A percentile compares a stretch with the other conserved stretches of the same genome.
These are phyloP conservation scores for Neodidymelliopsis sp. DNA, from an alignment of 2,329 filamentous ascomycete genomes.

Conservation along the genomic window DNA sequence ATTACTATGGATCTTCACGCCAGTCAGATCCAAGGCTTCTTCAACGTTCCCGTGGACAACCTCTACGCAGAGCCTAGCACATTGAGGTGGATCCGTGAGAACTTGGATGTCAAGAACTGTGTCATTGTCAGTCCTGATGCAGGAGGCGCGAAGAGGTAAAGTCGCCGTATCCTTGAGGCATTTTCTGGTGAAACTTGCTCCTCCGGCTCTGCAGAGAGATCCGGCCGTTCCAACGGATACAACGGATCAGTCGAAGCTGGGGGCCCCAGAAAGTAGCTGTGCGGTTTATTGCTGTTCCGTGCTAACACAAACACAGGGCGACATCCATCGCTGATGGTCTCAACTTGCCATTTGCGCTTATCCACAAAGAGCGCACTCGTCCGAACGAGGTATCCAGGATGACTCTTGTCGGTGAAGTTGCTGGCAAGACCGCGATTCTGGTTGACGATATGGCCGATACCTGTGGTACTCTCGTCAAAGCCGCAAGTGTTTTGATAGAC, in stretches of 20 bases:
- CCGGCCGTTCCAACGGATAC: not conserved
- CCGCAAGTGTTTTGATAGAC: conserved; percentile 81
- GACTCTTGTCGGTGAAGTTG: conserved; percentile 94
- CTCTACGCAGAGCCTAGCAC: conserved; percentile 94
- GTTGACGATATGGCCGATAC: conserved; percentile 99
- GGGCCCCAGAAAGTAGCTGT: not conserved
- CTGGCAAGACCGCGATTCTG: conserved; percentile 90
- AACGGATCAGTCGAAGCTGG: not conserved
- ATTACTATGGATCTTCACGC: conserved; percentile 98
- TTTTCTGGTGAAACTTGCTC: conserved; percentile 1
- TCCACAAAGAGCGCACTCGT: conserved; percentile 95
- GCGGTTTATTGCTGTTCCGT: conserved; percentile 1
- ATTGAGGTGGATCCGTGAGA: conserved; percentile 88
- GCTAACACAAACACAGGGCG: conserved; percentile 61
- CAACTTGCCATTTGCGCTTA: conserved; percentile 89
- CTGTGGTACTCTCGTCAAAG: conserved; percentile 87
- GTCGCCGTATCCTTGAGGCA: conserved; percentile 1
- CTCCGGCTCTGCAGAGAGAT: not conserved
- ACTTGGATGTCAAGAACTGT: conserved; percentile 80
- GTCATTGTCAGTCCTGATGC: conserved; percentile 96
- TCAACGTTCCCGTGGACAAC: conserved; percentile 82
- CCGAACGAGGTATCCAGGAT: conserved; percentile 90
- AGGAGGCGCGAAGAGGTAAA: conserved; percentile 85
- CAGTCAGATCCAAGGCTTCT: conserved; percentile 94
- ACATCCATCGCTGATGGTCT: conserved; percentile 93